Conservation (phyloP, 2,329 filamentous ascomycete species). For the Ascochyta pisi region DNA sequence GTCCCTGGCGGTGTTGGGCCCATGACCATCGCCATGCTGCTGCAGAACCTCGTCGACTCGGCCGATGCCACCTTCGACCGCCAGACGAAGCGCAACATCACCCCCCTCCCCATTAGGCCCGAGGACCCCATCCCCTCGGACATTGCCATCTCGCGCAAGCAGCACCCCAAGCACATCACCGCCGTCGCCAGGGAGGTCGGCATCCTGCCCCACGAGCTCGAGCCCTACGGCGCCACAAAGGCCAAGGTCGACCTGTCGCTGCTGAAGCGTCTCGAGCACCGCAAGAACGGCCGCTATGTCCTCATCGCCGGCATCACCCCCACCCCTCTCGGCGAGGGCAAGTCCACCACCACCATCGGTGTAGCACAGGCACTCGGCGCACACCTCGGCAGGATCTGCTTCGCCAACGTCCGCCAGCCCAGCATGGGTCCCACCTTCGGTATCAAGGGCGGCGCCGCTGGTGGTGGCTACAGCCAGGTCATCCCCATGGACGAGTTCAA, state of each 20-base stretch:
- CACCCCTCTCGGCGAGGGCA: slow-evolving; percentile 94
- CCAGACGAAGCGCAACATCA: slow-evolving; percentile 79
- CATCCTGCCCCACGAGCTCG: slow-evolving; percentile 85
- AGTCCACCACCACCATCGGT: slow-evolving; percentile 97
- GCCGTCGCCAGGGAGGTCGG: slow-evolving; percentile 84
- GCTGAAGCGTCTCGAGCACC: slow-evolving; percentile 83
- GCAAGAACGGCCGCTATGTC: slow-evolving; percentile 87
- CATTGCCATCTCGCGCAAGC: slow-evolving; percentile 87
- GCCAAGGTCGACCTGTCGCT: slow-evolving; percentile 89
- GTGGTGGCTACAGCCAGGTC: slow-evolving; percentile 97
- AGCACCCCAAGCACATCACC: slow-evolving; percentile 91
- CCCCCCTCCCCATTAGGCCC: slow-evolving; percentile 83
- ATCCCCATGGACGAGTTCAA: slow-evolving; percentile 99
- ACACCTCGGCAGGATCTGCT: slow-evolving; percentile 84
- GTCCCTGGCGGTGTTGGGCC: slow-evolving; percentile 96
- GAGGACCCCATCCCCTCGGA: slow-evolving; percentile 88
- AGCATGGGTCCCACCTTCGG: slow-evolving; percentile 98
- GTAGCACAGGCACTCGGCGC: slow-evolving; percentile 90
- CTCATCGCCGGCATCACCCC: slow-evolving; percentile 96
- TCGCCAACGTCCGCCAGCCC: slow-evolving; percentile 96
- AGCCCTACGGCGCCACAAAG: slow-evolving; percentile 94
- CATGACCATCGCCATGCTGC: slow-evolving; percentile 98
- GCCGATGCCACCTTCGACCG: slow-evolving; percentile 81
- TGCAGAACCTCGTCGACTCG: slow-evolving; percentile 93
- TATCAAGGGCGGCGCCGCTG: slow-evolving; percentile 97